A percentile compares a stretch with the other conserved stretches of the same genome.
Conservation (phyloP, 2,329 filamentous ascomycete species). For the Colletotrichum musicola region DNA sequence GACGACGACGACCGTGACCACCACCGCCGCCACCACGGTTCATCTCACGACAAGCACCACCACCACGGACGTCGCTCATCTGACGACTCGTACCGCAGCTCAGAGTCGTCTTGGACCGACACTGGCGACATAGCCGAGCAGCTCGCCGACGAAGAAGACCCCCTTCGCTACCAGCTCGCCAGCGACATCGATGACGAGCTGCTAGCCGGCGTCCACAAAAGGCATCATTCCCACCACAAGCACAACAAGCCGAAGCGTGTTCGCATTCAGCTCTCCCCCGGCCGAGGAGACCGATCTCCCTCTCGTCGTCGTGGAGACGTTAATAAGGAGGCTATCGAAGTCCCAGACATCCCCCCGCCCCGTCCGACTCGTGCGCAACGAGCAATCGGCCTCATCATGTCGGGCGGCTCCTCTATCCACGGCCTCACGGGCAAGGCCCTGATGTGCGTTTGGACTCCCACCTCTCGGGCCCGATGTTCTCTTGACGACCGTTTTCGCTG, state of each 20-base stretch:
- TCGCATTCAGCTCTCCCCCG: conserved; percentile 71
- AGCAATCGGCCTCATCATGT: conserved; percentile 86
- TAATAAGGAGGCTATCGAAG: conserved; percentile 83
- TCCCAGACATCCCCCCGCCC: conserved; percentile 76
- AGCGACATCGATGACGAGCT: conserved; percentile 74
- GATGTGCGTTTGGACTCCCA: conserved; percentile 69
- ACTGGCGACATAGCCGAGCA: conserved; percentile 96
- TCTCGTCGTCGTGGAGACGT: conserved; percentile 58
- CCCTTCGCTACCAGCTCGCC: conserved; percentile 77
- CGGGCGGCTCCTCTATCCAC: conserved; percentile 82
- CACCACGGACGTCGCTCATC: conserved; percentile 61
- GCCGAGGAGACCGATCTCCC: conserved; percentile 51
- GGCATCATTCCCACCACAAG: conserved; percentile 55
- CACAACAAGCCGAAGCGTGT: conserved; percentile 70
- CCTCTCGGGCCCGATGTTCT: conserved; percentile 21
- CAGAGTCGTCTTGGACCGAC: conserved; percentile 87
- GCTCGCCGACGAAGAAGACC: conserved; percentile 86
- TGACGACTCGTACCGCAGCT: conserved; percentile 62
- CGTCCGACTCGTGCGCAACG: conserved; percentile 76
- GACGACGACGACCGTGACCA: conserved; percentile 54
- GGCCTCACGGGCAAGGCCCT: conserved; percentile 96
- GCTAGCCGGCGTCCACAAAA: conserved; percentile 63
- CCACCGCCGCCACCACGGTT: conserved; percentile 52
- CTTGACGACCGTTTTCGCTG: conserved; percentile 15
- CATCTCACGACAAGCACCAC: conserved; percentile 58